Evolutionary conservation across 176 grass and related monocot species (phyloP).

Genomic region (Tillandsia fasciculata): DNA sequence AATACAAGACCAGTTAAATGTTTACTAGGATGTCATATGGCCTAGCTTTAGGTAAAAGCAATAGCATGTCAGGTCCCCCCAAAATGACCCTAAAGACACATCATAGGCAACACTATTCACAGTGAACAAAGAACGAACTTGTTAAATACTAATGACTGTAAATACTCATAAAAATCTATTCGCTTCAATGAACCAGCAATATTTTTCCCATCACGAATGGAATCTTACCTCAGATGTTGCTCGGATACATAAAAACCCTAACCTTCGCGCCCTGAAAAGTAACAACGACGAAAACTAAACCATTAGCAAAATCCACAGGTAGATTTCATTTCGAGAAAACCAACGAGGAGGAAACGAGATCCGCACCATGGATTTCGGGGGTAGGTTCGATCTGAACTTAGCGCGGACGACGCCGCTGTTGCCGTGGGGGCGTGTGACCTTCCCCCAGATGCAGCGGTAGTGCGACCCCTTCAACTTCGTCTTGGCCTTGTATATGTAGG

Average conservation of each 20-base stretch:
- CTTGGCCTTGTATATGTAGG: conserved; percentile 77
- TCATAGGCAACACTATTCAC: no score
- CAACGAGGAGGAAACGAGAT: neutral
- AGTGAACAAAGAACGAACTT: no score
- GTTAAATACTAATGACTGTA: no score
- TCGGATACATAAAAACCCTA: conserved; percentile 60
- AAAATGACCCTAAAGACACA: no score
- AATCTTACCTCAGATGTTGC: conserved; percentile 48
- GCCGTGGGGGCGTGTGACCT: conserved; percentile 51
- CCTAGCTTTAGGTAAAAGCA: no score
- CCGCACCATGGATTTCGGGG: conserved; percentile 42
- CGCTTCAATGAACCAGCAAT: neutral
- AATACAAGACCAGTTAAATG: no score
- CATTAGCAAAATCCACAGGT: conserved; percentile 5
- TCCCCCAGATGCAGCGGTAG: conserved; percentile 56
- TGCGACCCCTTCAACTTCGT: conserved; percentile 36
- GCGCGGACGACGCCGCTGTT: conserved; percentile 59
- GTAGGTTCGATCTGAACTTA: conserved; percentile 55
- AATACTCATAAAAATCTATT: no score
- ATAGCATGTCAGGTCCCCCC: no score
- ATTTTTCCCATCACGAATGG: neutral
- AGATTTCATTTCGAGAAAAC: neutral
- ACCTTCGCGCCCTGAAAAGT: conserved; percentile 42
- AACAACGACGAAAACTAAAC: neutral
- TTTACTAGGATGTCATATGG: no score